Percentiles rank a stretch among this genome's conserved stretches.
Evolutionary conservation across 2,329 filamentous ascomycete genomes (phyloP).

Genomic region (Chalaropsis thielavioides): DNA sequence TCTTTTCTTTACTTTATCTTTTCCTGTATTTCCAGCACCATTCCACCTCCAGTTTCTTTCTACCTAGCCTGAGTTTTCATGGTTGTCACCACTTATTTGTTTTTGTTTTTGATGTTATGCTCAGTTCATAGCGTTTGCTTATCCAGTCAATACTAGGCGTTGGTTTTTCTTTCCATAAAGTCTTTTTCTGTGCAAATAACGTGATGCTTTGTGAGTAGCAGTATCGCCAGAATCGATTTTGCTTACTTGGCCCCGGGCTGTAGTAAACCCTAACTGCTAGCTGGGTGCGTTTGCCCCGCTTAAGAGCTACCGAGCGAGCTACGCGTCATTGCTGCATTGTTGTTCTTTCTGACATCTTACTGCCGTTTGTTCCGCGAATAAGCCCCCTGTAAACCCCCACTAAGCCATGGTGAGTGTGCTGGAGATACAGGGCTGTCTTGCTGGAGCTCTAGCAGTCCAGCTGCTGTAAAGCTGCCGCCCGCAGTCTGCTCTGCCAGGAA

Average conservation of each 20-base stretch:
- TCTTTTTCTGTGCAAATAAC: background rate
- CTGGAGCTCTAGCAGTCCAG: background rate
- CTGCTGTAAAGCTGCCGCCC: background rate
- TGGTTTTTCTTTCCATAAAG: background rate
- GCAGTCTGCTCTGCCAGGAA: background rate
- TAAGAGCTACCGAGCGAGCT: background rate
- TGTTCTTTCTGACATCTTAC: background rate
- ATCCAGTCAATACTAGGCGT: background rate
- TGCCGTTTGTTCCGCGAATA: background rate
- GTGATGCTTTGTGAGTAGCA: background rate
- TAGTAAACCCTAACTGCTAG: background rate
- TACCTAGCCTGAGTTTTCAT: constrained; percentile 6
- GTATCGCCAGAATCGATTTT: background rate
- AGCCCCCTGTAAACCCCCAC: background rate
- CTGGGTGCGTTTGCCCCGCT: background rate
- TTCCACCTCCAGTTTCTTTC: background rate
- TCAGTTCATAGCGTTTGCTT: constrained; percentile 8
- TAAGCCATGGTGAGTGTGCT: background rate
- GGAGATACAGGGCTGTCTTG: background rate
- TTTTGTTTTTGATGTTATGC: constrained; percentile 7
- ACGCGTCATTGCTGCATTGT: constrained; percentile 1
- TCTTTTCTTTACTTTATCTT: background rate
- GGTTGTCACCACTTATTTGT: constrained; percentile 13
- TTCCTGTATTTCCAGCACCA: background rate
- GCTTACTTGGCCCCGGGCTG: background rate